These are phyloP conservation scores for Apiotrichum sp. DNA, from an alignment of 1,284 basidiomycete species.

Conservation along the genomic window DNA sequence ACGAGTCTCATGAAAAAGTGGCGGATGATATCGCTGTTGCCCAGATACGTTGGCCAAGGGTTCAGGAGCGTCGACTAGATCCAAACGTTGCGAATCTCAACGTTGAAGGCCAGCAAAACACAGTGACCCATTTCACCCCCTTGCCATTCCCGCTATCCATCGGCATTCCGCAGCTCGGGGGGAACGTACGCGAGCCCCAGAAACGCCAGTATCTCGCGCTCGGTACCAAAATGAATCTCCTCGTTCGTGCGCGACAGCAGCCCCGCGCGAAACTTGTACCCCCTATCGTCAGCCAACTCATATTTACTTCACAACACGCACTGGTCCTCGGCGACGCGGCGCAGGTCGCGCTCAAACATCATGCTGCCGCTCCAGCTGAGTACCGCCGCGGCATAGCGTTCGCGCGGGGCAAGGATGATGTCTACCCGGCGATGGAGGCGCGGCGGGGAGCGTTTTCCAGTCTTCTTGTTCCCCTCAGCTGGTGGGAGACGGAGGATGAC, in stretches of 20 bases:
- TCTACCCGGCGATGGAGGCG: slow-evolving; percentile 40
- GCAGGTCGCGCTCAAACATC: slow-evolving; percentile 48
- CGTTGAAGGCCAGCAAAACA: too few species aligned
- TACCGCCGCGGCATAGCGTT: slow-evolving; percentile 42
- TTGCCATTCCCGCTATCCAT: slow-evolving; percentile 20
- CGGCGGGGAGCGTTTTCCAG: too few species aligned
- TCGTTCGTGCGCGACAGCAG: slow-evolving; percentile 26
- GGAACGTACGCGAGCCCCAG: slow-evolving; percentile 40
- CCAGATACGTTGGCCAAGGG: too few species aligned
- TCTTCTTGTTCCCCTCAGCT: neutral
- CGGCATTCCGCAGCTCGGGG: slow-evolving; percentile 44
- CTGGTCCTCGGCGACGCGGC: slow-evolving; percentile 36
- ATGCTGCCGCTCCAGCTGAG: slow-evolving; percentile 46
- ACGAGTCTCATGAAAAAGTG: too few species aligned
- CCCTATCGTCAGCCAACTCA: slow-evolving; percentile 14
- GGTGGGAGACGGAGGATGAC: slow-evolving; percentile 34
- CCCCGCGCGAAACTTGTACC: slow-evolving; percentile 43
- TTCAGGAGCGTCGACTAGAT: too few species aligned
- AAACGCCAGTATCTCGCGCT: slow-evolving; percentile 41
- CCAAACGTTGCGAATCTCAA: too few species aligned
- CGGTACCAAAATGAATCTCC: slow-evolving; percentile 40
- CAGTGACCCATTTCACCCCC: too few species aligned
- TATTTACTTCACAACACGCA: slow-evolving; percentile 7
- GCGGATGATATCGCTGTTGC: too few species aligned
- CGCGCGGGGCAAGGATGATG: slow-evolving; percentile 39